Base-by-base conservation (phyloP, 169 alveolate species). In the Theileria annulata region DNA sequence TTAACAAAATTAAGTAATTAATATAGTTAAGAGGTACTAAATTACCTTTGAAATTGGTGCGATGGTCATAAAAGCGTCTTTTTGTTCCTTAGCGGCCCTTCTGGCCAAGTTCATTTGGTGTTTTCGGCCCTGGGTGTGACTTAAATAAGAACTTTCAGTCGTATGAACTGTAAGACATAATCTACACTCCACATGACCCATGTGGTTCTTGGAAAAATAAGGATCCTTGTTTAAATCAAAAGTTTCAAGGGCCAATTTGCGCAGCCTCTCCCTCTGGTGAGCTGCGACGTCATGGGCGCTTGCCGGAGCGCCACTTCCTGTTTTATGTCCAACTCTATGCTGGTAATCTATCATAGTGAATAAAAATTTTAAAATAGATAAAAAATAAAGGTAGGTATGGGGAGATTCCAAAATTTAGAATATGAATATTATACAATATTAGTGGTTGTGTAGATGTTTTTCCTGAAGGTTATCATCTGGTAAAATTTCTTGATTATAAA, bases 91-190 rank as follows among this genome's bases (percentile, higher is more conserved):
- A 25, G 95, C 91, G 51, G 97, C 95, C 67, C 99, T 94, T 75
- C 99, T 91, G 25, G 97, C 96, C 49, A 98, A 94, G 87, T 97
- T 97, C 62, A 98, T 92, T 87, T 96, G 97, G 81, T 96, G 99
- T 77, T 96, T 96, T 79, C 97, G 96, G 15, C 99, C 99, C 90
- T 97, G 99, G 31, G 99, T 98, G 80, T 98, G 99, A 4, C 99
- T 97, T 62, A 98, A 87, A 90, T 98, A 98, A 15, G 98, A 92
- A 17, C 98, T 98, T 86, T 98, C 99, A 82, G 98, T 96, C 35
- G 98, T 96, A 89, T 97, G 99, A 37, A 97, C 90, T 17, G 99
- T 98, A 49, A 97, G 93, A 86, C 99, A 98, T 54, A 98, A 93
- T 68, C 98, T 95, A 79, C 98, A 94, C 59, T 92, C 96, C 28